Percentiles rank a stretch among this genome's conserved stretches.
phyloP scores from a whole-genome alignment of 2,329 filamentous ascomycete species.

The Thielaviopsis populi region DNA sequence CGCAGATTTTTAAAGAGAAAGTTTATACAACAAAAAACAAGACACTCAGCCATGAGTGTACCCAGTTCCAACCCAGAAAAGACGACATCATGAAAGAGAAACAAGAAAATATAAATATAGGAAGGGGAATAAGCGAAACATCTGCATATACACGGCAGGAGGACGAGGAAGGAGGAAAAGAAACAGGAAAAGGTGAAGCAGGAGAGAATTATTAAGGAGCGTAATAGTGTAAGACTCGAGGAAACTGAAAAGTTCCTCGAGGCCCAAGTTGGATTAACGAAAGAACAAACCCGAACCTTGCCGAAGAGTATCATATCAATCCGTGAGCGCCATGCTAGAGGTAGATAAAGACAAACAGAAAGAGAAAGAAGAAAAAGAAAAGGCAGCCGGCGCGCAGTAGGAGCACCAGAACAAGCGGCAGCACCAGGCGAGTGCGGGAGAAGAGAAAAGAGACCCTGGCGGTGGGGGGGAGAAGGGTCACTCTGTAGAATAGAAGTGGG shows the following conservation, averaged over 20 bases:
- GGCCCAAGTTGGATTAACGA: slow-evolving; percentile 4
- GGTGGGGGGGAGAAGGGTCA: not conserved
- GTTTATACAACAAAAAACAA: not conserved
- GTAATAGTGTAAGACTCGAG: not conserved
- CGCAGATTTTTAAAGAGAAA: not conserved
- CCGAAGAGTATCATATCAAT: slow-evolving; percentile 15
- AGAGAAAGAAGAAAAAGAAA: slow-evolving; percentile 6
- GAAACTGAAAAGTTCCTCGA: slow-evolving; percentile 5
- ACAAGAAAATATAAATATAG: not conserved
- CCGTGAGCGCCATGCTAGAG: slow-evolving; percentile 11
- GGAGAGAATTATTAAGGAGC: not conserved
- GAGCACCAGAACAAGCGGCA: not conserved
- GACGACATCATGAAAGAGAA: not conserved
- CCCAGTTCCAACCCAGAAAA: not conserved
- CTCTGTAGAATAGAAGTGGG: slow-evolving; percentile 14
- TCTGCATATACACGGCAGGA: not conserved
- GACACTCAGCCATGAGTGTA: not conserved
- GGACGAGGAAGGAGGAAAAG: not conserved
- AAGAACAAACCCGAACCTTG: slow-evolving; percentile 9
- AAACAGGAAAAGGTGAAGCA: not conserved
- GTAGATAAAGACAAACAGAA: slow-evolving; percentile 4
- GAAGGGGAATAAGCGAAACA: not conserved
- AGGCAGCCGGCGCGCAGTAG: not conserved
- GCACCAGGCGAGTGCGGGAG: not conserved
- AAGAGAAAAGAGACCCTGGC: not conserved